Base-by-base conservation (phyloP, 768 basidiomycete species). In the Porpolomopsis calyptriformis region DNA sequence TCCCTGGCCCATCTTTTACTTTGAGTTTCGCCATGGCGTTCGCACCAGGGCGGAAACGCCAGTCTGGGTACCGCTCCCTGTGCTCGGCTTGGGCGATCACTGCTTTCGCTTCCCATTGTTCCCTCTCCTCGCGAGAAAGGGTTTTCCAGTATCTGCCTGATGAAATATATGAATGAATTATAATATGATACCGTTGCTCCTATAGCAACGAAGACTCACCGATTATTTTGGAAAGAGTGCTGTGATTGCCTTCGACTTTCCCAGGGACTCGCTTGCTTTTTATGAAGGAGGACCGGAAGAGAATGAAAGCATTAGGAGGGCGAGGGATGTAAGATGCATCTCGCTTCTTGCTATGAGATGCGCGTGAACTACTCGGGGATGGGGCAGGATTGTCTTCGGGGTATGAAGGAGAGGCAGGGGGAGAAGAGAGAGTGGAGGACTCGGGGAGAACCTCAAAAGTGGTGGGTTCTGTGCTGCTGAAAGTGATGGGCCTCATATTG, bases 231-330 rank as follows among this genome's bases (percentile, higher is more conserved):
- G 82, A 85, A 42, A 87, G 70, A 5, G 77, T 80, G 57, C 80
- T 80, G 52, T 85, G 83, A 53, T 85, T 87, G 1, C 83, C 84
- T 55, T 87, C 85, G 44, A 85, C 84, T 60, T 78, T 77, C 29
- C 76, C 81, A 2, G 85, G 79, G 41, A 86, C 78, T 53, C 79
- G 77, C 59, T 84, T 76, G 54, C 76, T 78, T 25, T 74, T 71
- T 60, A 87, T 84, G 64, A 87, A 86, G 24, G 76, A 78, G 19
- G 82, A 82, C 53, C 85, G 77, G 63, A 86, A 88, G 61, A 87
- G 80, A 54, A 87, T 88, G 65, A 87, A 88, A 49, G 85, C 85
- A 63, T 86, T 88, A 20, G 85, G 85, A 5, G 85, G 85, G 40
- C 85, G 79, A 34, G 85, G 85, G 62, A 87, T 88, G 61, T 86